A percentile compares a stretch with the other conserved stretches of the same genome.
phyloP scores from a whole-genome alignment of 257 asterid genomes.

The Ilex aquifolium region DNA sequence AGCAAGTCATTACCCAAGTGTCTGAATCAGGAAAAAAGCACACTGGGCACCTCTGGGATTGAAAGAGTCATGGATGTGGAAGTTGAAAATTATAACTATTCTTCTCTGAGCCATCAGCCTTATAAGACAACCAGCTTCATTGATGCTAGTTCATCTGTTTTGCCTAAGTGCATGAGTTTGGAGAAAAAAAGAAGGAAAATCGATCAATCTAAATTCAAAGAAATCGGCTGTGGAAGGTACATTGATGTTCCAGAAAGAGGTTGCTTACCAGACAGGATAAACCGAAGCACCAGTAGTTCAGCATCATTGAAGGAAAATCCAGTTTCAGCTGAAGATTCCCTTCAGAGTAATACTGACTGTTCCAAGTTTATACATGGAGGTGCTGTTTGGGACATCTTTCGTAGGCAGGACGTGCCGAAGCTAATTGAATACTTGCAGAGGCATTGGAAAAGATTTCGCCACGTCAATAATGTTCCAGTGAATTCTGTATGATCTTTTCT shows the following conservation, averaged over 20 bases:
- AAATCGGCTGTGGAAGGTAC: neutral
- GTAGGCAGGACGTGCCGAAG: constrained; percentile 46
- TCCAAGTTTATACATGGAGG: constrained; percentile 19
- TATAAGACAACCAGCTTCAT: too few species aligned
- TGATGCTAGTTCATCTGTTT: neutral
- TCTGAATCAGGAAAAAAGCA: neutral
- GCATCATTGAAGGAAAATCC: constrained; percentile 12
- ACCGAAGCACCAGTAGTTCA: constrained; percentile 6
- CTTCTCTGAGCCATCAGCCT: too few species aligned
- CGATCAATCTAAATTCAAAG: neutral
- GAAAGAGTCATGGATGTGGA: too few species aligned
- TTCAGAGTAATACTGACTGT: constrained; percentile 11
- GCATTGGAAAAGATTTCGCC: constrained; percentile 35
- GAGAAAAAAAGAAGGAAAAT: neutral
- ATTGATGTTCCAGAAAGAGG: constrained; percentile 9
- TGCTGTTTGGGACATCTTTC: constrained; percentile 50
- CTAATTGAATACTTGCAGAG: constrained; percentile 31
- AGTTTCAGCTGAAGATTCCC: constrained; percentile 5
- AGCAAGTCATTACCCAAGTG: neutral
- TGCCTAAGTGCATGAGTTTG: constrained; percentile 2
- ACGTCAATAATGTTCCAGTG: constrained; percentile 21
- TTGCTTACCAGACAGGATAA: constrained; percentile 6
- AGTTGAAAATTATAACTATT: too few species aligned
- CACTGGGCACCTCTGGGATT: too few species aligned
- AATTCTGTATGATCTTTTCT: constrained; percentile 20